Percentiles rank a stretch among this genome's conserved stretches.
phyloP scores from a whole-genome alignment of 768 basidiomycete genomes.

The Clitopilus passeckerianus region DNA sequence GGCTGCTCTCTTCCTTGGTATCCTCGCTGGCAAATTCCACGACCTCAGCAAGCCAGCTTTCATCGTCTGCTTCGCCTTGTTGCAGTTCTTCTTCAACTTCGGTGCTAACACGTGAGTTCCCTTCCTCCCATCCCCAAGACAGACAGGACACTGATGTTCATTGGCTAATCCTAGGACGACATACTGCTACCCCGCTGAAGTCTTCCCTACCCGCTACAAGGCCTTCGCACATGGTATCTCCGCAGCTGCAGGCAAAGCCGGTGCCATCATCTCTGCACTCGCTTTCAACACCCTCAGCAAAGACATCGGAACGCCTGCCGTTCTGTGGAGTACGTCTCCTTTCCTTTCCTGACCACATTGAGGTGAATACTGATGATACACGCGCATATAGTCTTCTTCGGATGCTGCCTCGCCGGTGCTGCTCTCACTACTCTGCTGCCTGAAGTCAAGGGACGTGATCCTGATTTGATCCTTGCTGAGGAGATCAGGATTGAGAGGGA shows the following conservation, averaged over 20 bases:
- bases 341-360: not conserved
- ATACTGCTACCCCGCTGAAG: conserved; percentile 15
- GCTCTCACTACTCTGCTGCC: conserved; percentile 30
- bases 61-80: conserved; percentile 66
- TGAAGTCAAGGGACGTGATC: conserved; percentile 34
- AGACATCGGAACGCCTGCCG: conserved; percentile 56
- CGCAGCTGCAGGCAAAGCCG: conserved; percentile 69
- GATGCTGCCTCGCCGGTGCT: conserved; percentile 55
- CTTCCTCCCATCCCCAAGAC: not conserved
- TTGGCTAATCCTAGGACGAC: conserved; percentile 68
- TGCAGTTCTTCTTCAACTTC: conserved; percentile 85
- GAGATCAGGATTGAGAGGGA: conserved; percentile 18
- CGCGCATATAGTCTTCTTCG: conserved; percentile 53
- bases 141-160: not conserved
- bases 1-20: conserved; percentile 66
- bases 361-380: not conserved
- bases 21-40: conserved; percentile 64
- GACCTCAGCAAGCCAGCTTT: conserved; percentile 52
- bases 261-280: conserved; percentile 74
- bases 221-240: conserved; percentile 72
- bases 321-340: conserved; percentile 63
- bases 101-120: conserved; percentile 60
- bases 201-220: conserved; percentile 74
- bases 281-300: conserved; percentile 62
- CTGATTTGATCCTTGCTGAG: conserved; percentile 28